Evolutionary conservation across 306 rosid species (phyloP), one percentile per base, ranked within the genome.

Genomic region (Quercus cerris): DNA sequence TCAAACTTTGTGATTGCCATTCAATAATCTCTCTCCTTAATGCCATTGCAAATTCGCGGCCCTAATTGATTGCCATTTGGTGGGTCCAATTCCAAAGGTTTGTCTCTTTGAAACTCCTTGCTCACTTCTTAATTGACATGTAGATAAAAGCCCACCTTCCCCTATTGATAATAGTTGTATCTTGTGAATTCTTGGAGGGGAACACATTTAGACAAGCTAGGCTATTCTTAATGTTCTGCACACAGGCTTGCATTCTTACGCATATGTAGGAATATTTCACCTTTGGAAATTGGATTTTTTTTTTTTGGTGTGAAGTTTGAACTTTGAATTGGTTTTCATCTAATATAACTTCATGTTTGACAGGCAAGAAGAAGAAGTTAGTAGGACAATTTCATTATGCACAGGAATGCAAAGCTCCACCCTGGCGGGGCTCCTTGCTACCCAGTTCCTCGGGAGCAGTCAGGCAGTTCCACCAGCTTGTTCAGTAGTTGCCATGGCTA

Each of bases 381-480:
- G 87, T 82, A 84, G 91, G 75, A 93, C 98, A 8, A 91, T 95
- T 78, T 91, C 99, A 17, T 75, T 95, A 28, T 95, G 99, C 90
- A 93, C 96, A 11, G 99, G 99, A 81, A 95, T 95, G 99, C 99
- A 95, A 76, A 95, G 99, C 86, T 93, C 99, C 46, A 95, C 99
- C 35, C 86, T 95, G 76, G 99, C 99, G 23, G 99, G 99, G 59
- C 91, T 95, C 75, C 94, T 95, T n/a, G 98, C 99, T 25, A 85
- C 97, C 14, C 99, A 95, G 75, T 95, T 95, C 87, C 88, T 95
- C 30, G 99, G 97, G 74, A 86, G 89, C 84, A 95, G 86, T 73
- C 99, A 95, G 71, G 97, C 99, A 8, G 99, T 93, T 79, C 97
- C 99, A 5, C 87, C 99, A 11, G 99, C 99, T 10, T 95, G 99